A percentile compares a stretch with the other conserved stretches of the same genome.
Conservation (phyloP, 495 filamentous ascomycete genomes). For the Cetradonia linearis region DNA sequence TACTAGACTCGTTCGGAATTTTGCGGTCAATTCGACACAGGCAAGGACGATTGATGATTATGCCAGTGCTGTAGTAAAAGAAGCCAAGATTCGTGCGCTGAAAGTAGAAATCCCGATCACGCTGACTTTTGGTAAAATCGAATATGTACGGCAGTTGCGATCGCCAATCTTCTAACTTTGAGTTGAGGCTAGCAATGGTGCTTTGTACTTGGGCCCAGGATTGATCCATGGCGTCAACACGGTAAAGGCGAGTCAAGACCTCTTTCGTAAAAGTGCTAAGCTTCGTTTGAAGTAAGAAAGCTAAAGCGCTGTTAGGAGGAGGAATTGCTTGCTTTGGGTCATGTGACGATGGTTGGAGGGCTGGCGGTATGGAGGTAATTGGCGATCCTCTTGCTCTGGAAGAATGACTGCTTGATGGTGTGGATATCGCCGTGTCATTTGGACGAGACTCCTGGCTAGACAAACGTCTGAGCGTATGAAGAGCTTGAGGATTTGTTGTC, state of each 20-base stretch:
- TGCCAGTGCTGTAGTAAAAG: conserved; percentile 49
- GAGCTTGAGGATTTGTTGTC: not conserved
- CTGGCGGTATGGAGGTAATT: conserved; percentile 13
- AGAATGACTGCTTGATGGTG: conserved; percentile 13
- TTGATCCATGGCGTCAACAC: conserved; percentile 40
- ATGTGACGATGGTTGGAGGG: conserved; percentile 14
- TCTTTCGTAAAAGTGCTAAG: conserved; percentile 45
- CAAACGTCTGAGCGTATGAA: conserved; percentile 9
- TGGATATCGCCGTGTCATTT: conserved; percentile 5
- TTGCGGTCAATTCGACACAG: conserved; percentile 48
- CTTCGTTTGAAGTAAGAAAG: conserved; percentile 41
- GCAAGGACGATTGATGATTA: conserved; percentile 54
- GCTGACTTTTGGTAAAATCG: conserved; percentile 36
- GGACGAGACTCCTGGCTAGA: conserved; percentile 17
- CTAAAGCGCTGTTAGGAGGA: conserved; percentile 33
- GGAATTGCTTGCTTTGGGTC: conserved; percentile 31
- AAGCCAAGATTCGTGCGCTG: conserved; percentile 42
- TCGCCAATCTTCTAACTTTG: conserved; percentile 46
- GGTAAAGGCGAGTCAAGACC: conserved; percentile 49
- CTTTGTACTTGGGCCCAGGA: conserved; percentile 53
- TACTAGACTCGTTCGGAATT: conserved; percentile 34
- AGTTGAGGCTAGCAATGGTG: conserved; percentile 42
- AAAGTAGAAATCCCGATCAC: conserved; percentile 29
- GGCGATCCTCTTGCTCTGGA: conserved; percentile 10
- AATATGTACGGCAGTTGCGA: conserved; percentile 40